Conservation (phyloP, 805 yeast species). For the Saturnispora sanitii region DNA sequence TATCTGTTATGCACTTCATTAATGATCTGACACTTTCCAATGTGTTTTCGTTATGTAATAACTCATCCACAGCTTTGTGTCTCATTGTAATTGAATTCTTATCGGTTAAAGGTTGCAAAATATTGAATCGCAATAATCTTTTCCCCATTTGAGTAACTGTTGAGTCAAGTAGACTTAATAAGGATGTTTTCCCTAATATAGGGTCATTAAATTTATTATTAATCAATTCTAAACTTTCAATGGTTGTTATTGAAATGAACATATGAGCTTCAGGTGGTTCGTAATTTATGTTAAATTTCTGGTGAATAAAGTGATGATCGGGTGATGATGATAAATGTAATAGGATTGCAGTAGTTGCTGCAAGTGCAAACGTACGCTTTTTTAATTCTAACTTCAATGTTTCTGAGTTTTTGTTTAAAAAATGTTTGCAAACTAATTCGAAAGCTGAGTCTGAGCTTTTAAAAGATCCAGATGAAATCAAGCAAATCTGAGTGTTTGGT, state of each 20-base stretch:
- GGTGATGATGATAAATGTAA: conserved; percentile 16
- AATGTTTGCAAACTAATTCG: conserved; percentile 3
- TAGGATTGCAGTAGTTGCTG: conserved; percentile 28
- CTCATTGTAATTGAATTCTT: conserved; percentile 28
- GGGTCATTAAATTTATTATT: conserved; percentile 24
- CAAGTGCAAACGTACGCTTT: conserved; percentile 22
- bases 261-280: conserved; percentile 32
- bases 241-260: conserved; percentile 34
- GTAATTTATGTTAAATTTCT: conserved; percentile 29
- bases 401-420: conserved; percentile 8
- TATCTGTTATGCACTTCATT: conserved; percentile 28
- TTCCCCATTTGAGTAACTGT: conserved; percentile 40
- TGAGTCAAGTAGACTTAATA: conserved; percentile 30
- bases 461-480: conserved; percentile 21
- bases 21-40: conserved; percentile 14
- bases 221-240: conserved; percentile 30
- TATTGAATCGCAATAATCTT: conserved; percentile 31
- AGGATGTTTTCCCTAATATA: conserved; percentile 20
- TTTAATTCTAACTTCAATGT: conserved; percentile 21
- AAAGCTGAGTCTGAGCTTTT: conserved; percentile 11
- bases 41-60: conserved; percentile 17
- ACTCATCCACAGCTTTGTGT: conserved; percentile 29
- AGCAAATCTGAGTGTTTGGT: conserved; percentile 16
- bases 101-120: conserved; percentile 40
- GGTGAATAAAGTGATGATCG: conserved; percentile 16